Evolutionary conservation across 208 protist genomes (phyloP).

Genomic region (Plasmodiophora brassicae): DNA sequence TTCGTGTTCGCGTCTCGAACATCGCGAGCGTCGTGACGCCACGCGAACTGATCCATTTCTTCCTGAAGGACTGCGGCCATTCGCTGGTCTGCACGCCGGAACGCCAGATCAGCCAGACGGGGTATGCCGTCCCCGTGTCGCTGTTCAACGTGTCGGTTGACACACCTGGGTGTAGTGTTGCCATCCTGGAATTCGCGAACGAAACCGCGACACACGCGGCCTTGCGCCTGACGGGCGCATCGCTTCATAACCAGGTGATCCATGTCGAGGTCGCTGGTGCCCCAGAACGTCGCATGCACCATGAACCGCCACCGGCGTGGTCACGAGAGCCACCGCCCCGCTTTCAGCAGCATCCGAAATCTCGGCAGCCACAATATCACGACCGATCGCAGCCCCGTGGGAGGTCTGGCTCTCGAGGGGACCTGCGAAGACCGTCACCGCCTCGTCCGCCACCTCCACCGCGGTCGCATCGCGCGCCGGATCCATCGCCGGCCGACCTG

Average conservation of each 20-base stretch:
- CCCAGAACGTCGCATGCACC: too few species aligned
- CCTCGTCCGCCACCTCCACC: too few species aligned
- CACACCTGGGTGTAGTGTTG: neutral
- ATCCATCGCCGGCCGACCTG: neutral
- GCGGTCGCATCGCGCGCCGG: neutral
- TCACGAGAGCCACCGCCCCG: too few species aligned
- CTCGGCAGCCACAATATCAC: too few species aligned
- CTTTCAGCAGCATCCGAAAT: too few species aligned
- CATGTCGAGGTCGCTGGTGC: neutral
- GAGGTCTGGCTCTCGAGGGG: too few species aligned
- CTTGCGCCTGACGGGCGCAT: neutral
- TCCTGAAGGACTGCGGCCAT: neutral
- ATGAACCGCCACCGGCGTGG: too few species aligned
- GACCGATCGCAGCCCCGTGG: too few species aligned
- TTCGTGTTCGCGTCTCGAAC: neutral
- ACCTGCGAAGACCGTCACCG: too few species aligned
- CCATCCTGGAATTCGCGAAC: slow-evolving; percentile 7
- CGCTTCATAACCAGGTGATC: neutral
- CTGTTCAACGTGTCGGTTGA: neutral
- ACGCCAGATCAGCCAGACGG: neutral
- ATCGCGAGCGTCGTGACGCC: neutral
- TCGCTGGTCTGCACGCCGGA: slow-evolving; percentile 12
- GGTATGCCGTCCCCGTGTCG: neutral
- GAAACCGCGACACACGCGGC: neutral
- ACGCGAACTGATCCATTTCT: slow-evolving; percentile 1